Evolutionary conservation across 352 stramenopile genomes (phyloP).

Genomic region (Peronospora belbahrii): DNA sequence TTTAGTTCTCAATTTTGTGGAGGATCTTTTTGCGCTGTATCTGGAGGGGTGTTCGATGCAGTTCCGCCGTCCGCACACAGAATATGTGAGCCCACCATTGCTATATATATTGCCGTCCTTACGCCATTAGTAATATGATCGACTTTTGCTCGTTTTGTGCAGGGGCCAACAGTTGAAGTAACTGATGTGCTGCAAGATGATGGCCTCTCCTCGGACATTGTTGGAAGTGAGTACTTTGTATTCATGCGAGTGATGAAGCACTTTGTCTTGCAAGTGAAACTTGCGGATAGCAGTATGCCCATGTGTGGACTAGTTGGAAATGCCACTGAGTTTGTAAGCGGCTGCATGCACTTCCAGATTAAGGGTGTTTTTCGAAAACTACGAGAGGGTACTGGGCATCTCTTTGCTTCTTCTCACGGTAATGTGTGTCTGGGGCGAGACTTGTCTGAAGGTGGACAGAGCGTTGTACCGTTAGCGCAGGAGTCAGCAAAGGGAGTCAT

Average conservation of each 20-base stretch:
- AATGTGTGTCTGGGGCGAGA: conserved; percentile 37
- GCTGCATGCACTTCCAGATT: conserved; percentile 73
- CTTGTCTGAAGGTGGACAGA: conserved; percentile 26
- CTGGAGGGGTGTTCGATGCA: conserved; percentile 40
- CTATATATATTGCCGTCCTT: neutral
- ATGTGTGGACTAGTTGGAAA: conserved; percentile 36
- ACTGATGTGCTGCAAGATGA: conserved; percentile 17
- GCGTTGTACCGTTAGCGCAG: conserved; percentile 47
- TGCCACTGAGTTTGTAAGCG: conserved; percentile 50
- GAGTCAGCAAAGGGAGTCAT: conserved; percentile 47
- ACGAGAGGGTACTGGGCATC: conserved; percentile 45
- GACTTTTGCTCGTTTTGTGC: conserved; percentile 1
- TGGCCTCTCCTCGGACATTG: conserved; percentile 15
- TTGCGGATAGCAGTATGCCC: conserved; percentile 50
- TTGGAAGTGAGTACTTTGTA: conserved; percentile 68
- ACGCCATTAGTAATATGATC: conserved; percentile 1
- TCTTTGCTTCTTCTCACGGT: conserved; percentile 46
- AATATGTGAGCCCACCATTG: conserved; percentile 42
- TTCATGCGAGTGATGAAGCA: conserved; percentile 79
- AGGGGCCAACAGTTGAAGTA: conserved; percentile 51
- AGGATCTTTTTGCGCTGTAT: conserved; percentile 58
- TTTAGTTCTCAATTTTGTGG: conserved; percentile 61
- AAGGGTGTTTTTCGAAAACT: conserved; percentile 60
- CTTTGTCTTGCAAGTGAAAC: conserved; percentile 57
- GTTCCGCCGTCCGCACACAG: conserved; percentile 41